Evolutionary conservation across 768 basidiomycete species (phyloP), one percentile per base, ranked within the genome.

Genomic region (Amylocystis lapponica): DNA sequence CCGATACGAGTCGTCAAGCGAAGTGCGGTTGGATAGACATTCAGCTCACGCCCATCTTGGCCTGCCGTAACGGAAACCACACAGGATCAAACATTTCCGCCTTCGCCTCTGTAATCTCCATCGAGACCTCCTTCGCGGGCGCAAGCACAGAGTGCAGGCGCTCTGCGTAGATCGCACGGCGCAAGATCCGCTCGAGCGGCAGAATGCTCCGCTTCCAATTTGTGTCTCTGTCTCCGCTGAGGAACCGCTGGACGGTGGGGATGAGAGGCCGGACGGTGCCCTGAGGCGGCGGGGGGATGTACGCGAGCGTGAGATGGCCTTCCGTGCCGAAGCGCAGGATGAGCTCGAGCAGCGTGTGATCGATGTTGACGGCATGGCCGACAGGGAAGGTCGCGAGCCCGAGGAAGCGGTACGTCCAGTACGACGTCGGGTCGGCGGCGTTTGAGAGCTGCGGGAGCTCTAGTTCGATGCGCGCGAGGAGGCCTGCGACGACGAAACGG

Each of bases 391-490:
- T 16, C 2, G 32, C 29, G 17, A 55, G 35, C 23, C 54, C 57
- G 14, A 58, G 46, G 53, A 58, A 58, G 27, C 54, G 57, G 42
- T 46, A 54, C 29, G 50, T 7, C 57, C 57, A 58, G 27, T 45
- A 19, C 23, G 12, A 3, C 3, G 31, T 26, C 2, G 38, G 39
- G 2, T 46, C 25, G 14, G n/a, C 21, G 10, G 21, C 20, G 5
- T 41, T 9, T 5, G 36, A 13, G 25, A 54, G 14, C 8, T 12
- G 27, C 3, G 46, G 49, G 12, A 45, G 39, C 22, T 54, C 43
- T 4, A 4, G 3, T 6, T 32, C 12, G 30, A 58, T 35, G 33
- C 49, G 50, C 12, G 26, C 25, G 27, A 54, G 36, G 35, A 58
- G 21, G 12, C 30, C 21, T 14, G 38, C 22, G 41, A 54, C 10